phyloP scores from a whole-genome alignment of 2,329 filamentous ascomycete species.

The Mollisia scopiformis region DNA sequence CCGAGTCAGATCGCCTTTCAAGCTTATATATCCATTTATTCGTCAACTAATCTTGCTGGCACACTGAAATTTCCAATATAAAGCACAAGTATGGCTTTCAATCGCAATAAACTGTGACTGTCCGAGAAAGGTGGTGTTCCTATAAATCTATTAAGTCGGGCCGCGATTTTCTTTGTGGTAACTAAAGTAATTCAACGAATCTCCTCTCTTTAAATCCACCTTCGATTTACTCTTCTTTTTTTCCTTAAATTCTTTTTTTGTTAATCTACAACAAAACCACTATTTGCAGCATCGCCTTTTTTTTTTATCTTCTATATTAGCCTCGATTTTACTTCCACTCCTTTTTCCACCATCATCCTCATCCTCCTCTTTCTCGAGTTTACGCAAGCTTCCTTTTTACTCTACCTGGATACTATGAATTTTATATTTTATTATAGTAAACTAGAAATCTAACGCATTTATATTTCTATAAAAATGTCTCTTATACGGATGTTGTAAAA shows the following conservation, averaged over 20 bases:
- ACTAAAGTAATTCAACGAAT: constrained; percentile 28
- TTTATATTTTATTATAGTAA: constrained; percentile 79
- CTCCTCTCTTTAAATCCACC: no score
- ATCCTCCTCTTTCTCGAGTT: constrained; percentile 38
- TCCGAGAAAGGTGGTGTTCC: constrained; percentile 71
- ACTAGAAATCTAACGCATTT: constrained; percentile 77
- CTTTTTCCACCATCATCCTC: constrained; percentile 28
- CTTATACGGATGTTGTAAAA: constrained; percentile 73
- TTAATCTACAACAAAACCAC: constrained; percentile 24
- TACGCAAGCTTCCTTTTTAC: constrained; percentile 49
- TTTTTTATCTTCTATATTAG: constrained; percentile 18
- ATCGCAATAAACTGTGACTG: constrained; percentile 65
- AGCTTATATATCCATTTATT: no score
- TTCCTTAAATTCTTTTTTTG: constrained; percentile 17
- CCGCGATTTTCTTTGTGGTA: constrained; percentile 64
- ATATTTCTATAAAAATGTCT: constrained; percentile 61
- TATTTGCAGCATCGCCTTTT: constrained; percentile 24
- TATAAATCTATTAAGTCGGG: constrained; percentile 72
- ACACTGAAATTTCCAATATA: constrained; percentile 73
- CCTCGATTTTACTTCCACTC: constrained; percentile 22
- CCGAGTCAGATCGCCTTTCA: no score
- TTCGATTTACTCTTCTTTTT: constrained; percentile 16
- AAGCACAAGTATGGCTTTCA: constrained; percentile 74
- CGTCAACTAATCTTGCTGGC: constrained; percentile 31
- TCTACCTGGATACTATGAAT: constrained; percentile 73